A percentile compares a stretch with the other conserved stretches of the same genome.
phyloP scores from a whole-genome alignment of 2,329 filamentous ascomycete species.

The Neonectria sp. region DNA sequence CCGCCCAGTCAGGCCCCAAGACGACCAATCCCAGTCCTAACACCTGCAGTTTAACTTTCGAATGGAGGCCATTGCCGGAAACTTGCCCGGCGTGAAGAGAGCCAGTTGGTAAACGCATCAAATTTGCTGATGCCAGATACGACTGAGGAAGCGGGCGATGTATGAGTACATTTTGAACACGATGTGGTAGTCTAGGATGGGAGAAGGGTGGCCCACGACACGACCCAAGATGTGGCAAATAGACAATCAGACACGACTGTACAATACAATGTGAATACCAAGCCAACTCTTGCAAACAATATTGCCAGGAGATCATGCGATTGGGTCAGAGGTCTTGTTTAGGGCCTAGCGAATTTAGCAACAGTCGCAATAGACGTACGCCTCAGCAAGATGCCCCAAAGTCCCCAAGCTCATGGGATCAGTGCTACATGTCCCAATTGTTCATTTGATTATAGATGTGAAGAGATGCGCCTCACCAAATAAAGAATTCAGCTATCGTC shows the following conservation, averaged over 20 bases:
- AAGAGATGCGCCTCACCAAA: background rate
- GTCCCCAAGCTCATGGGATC: background rate
- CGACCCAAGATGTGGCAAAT: conserved; percentile 15
- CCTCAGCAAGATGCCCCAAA: background rate
- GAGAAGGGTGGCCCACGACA: conserved; percentile 8
- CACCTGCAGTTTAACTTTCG: conserved; percentile 88
- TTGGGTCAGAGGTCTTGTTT: background rate
- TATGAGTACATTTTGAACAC: conserved; percentile 41
- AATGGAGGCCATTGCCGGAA: conserved; percentile 87
- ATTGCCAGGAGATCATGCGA: background rate
- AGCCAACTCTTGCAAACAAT: background rate
- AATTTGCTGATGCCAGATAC: background rate
- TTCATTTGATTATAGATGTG: background rate
- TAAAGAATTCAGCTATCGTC: too few species aligned
- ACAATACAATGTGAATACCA: conserved; percentile 42
- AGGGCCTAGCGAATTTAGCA: background rate
- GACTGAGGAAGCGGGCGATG: conserved; percentile 26
- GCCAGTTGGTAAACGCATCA: conserved; percentile 85
- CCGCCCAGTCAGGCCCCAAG: background rate
- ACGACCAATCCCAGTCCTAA: conserved; percentile 44
- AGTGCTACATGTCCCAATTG: background rate
- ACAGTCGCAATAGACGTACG: background rate
- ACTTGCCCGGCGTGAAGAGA: conserved; percentile 93
- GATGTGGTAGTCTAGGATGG: conserved; percentile 1
- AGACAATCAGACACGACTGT: conserved; percentile 40